A percentile compares a stretch with the other conserved stretches of the same genome.
Evolutionary conservation across 768 basidiomycete genomes (phyloP).

Genomic region (Boletus reticulatus): DNA sequence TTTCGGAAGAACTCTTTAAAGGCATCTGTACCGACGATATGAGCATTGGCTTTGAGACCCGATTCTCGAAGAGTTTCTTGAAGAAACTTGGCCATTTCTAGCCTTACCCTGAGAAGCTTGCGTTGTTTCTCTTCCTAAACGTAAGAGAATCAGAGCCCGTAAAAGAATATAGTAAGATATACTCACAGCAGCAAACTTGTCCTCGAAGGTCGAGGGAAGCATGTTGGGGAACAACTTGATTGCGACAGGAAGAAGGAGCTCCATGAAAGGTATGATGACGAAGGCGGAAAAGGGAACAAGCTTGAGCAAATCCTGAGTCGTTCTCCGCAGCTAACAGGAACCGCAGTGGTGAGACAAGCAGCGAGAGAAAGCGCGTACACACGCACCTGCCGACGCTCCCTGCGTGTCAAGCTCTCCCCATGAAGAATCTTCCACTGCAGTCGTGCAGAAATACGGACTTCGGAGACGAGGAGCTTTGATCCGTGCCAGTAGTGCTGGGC

Average conservation of each 20-base stretch:
- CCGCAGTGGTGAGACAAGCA: constrained; percentile 2
- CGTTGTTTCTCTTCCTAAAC: constrained; percentile 92
- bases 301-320: too few relatives aligned
- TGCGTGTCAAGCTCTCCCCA: constrained; percentile 85
- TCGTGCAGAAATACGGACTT: constrained; percentile 85
- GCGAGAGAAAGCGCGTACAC: constrained; percentile 11
- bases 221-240: too few relatives aligned
- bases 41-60: constrained; percentile 86
- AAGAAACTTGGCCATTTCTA: constrained; percentile 99
- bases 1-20: constrained; percentile 99
- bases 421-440: constrained; percentile 92
- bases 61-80: constrained; percentile 97
- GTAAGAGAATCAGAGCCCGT: not conserved
- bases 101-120: constrained; percentile 88
- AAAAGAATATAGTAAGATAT: too few relatives aligned
- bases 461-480: constrained; percentile 88
- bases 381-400: constrained; percentile 92
- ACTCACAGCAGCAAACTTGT: too few relatives aligned
- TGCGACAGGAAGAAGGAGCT: too few relatives aligned
- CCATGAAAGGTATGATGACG: too few relatives aligned
- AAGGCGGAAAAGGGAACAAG: too few relatives aligned
- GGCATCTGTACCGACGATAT: constrained; percentile 90
- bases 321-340: too few relatives aligned
- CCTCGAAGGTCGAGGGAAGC: too few relatives aligned
- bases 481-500: constrained; percentile 97